Base-by-base conservation (phyloP, 2,329 filamentous ascomycete genomes). In the Pseudogymnoascus destructans region DNA sequence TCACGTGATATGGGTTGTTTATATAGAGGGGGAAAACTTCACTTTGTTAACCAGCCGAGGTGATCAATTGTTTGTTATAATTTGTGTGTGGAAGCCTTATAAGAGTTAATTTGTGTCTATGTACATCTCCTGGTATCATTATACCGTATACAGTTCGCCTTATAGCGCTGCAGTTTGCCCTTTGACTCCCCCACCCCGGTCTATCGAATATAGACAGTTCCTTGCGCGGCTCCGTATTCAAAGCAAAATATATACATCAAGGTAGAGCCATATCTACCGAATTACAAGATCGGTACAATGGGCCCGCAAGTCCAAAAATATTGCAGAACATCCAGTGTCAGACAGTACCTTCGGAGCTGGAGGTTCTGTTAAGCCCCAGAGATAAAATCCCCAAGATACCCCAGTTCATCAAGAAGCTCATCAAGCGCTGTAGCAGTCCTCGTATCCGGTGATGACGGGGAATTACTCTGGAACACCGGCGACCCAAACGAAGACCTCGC, bases 401-500 rank as follows among this genome's bases (percentile, higher is more conserved):
- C 74, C 66, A 79, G 67, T 61, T 79, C 76, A 61, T 74, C 73
- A 64, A 79, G 70, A 59, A 79, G 66, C 62, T 76, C 72, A 61
- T 74, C 72, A 69, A 79, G 74, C 2, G 54, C 54, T 5, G 42
- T 49, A 17, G 11, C 23, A 1, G 42, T 49, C 23, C 42, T 30
- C 2, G 13, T 17, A 27, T 49, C 42, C 52, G 23, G 8, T n/a
- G 54, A 55, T 4, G 2, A 13, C n/a, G 54, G 30, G 11, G 21
- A 21, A 5, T 10, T 55, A 11, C 9, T 23, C 15, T 35, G 54
- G 3, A 32, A 33, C 5, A 33, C 17, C 15, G 54, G 30, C 25
- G 54, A 8, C n/a, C 54, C 54, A 9, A 55, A 55, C 7, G 54
- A 23, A 15, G 70, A 71, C 33, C 65, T 70, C 52, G 65, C 60